Evolutionary conservation across 805 yeast genomes (phyloP).

Genomic region (Danielia reshetovae): DNA sequence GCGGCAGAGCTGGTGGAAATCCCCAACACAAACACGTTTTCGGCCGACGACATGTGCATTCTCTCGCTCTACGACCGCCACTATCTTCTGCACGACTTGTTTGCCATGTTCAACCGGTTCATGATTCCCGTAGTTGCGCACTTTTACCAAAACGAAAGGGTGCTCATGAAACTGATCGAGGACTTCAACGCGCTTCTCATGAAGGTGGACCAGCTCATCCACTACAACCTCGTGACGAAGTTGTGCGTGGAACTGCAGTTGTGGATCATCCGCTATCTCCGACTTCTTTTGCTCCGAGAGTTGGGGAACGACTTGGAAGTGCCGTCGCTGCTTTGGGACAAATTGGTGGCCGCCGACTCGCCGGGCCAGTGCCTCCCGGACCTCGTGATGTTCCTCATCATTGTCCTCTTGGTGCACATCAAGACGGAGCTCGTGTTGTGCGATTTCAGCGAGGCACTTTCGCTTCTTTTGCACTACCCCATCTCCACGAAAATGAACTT

Average conservation of each 20-base stretch:
- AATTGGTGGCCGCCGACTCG: slow-evolving; percentile 30
- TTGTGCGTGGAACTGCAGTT: slow-evolving; percentile 47
- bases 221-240: slow-evolving; percentile 40
- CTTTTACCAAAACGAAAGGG: slow-evolving; percentile 37
- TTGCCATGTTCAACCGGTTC: slow-evolving; percentile 40
- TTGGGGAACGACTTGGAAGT: slow-evolving; percentile 36
- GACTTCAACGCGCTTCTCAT: slow-evolving; percentile 45
- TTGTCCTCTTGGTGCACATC: slow-evolving; percentile 42
- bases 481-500: slow-evolving; percentile 15
- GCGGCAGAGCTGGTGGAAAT: slow-evolving; percentile 29
- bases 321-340: slow-evolving; percentile 46
- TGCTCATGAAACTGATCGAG: slow-evolving; percentile 44
- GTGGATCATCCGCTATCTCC: slow-evolving; percentile 52
- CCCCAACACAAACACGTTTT: slow-evolving; percentile 11
- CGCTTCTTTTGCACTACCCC: slow-evolving; percentile 49
- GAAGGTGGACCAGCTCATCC: slow-evolving; percentile 47
- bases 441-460: slow-evolving; percentile 51
- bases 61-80: slow-evolving; percentile 35
- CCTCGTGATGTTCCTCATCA: slow-evolving; percentile 38
- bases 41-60: slow-evolving; percentile 30
- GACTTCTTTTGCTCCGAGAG: slow-evolving; percentile 46
- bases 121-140: slow-evolving; percentile 32
- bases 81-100: slow-evolving; percentile 41
- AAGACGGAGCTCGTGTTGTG: slow-evolving; percentile 42
- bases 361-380: slow-evolving; percentile 23